Evolutionary conservation across 2,329 filamentous ascomycete genomes (phyloP).

Genomic region (Samsoniella hepiali): DNA sequence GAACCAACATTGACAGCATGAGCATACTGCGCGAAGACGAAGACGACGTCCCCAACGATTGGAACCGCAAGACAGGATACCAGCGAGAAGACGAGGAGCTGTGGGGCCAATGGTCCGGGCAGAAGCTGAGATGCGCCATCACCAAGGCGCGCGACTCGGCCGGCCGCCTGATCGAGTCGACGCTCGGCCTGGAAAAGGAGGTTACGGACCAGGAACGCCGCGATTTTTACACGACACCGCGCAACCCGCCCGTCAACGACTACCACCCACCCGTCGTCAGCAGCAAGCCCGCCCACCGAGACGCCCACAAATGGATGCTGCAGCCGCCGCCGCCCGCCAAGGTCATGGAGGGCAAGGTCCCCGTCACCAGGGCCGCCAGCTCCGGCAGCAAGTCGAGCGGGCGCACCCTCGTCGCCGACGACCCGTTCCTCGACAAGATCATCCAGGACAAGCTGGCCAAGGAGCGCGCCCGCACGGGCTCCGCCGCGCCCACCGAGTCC

Average conservation of each 20-base stretch:
- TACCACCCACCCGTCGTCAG: constrained; percentile 81
- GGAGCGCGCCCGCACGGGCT: constrained; percentile 44
- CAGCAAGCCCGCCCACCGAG: constrained; percentile 64
- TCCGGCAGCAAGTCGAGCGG: constrained; percentile 50
- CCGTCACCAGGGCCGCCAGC: constrained; percentile 61
- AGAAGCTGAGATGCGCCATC: constrained; percentile 56
- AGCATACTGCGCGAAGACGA: constrained; percentile 48
- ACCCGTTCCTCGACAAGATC: constrained; percentile 40
- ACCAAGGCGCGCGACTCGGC: constrained; percentile 57
- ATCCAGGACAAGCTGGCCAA: constrained; percentile 45
- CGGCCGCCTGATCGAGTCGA: constrained; percentile 51
- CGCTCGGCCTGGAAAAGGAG: constrained; percentile 49
- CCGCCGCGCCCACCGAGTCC: constrained; percentile 38
- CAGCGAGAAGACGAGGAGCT: constrained; percentile 86
- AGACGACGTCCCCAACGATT: constrained; percentile 46
- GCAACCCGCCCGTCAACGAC: constrained; percentile 76
- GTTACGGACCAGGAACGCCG: constrained; percentile 51
- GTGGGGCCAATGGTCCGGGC: constrained; percentile 65
- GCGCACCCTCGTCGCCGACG: constrained; percentile 41
- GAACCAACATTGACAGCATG: constrained; percentile 37
- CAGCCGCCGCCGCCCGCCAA: constrained; percentile 87
- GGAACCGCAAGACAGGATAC: constrained; percentile 71
- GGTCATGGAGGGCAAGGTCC: constrained; percentile 84
- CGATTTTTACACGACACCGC: constrained; percentile 59
- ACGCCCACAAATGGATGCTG: constrained; percentile 84